Base-by-base conservation (phyloP, 2,329 filamentous ascomycete genomes). In the Ustulina deusta region DNA sequence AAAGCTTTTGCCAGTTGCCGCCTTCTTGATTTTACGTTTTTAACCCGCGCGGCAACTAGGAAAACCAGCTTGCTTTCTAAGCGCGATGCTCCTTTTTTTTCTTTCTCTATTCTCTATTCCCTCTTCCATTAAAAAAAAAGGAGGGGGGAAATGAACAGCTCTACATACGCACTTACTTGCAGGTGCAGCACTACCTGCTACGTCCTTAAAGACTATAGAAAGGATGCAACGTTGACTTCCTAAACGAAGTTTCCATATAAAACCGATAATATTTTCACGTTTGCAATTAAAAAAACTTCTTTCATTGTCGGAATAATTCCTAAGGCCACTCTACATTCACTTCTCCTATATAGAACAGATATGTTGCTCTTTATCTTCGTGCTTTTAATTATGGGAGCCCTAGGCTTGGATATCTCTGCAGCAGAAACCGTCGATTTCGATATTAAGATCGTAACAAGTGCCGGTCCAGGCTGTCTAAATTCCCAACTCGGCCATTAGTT, bases 281-380 rank as follows among this genome's bases (percentile, higher is more conserved):
- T n/a, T n/a, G n/a, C n/a, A n/a, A n/a, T n/a, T n/a, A n/a, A n/a
- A n/a, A n/a, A n/a, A n/a, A n/a, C n/a, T n/a, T n/a, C n/a, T n/a
- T n/a, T n/a, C n/a, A n/a, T n/a, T n/a, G n/a, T n/a, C n/a, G n/a
- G n/a, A n/a, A n/a, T n/a, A n/a, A n/a, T n/a, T n/a, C n/a, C n/a
- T n/a, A n/a, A n/a, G n/a, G n/a, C n/a, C n/a, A n/a, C n/a, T n/a
- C n/a, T n/a, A n/a, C n/a, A n/a, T n/a, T n/a, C n/a, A n/a, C 57
- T 49, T 56, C 42, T 20, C 49, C 56, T 15, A 32, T 63, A 56
- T 6, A 13, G 13, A 57, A 57, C 29, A 63, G 29, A 40, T 29
- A 56, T 57, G 51, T 11, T 25, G 10, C 51, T 63, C 42, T 63
- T 63, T n/a, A 63, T 63, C 20, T 57, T 63, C 7, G 61, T 42